Evolutionary conservation across 371 early-diverging fungal species (phyloP).

Genomic region (Mucor piriformis): DNA sequence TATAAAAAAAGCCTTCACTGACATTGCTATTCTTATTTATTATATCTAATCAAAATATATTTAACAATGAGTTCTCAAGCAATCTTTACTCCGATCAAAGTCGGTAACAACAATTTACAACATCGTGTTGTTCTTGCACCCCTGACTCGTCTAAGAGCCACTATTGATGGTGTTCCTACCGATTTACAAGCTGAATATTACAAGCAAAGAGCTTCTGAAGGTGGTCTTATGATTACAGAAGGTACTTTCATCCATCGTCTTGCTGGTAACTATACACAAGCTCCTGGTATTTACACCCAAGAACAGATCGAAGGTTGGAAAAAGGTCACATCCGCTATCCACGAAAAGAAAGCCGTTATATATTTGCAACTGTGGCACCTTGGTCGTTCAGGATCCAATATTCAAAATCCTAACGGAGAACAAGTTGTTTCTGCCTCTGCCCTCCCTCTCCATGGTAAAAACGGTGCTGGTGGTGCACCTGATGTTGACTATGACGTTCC

Average conservation of each 20-base stretch:
- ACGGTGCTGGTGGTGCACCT: too few species aligned
- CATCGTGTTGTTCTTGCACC: not conserved
- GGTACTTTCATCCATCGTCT: conserved; percentile 44
- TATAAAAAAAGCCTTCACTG: too few species aligned
- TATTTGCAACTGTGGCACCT: conserved; percentile 55
- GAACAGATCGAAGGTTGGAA: conserved; percentile 57
- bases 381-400: conserved; percentile 23
- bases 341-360: conserved; percentile 54
- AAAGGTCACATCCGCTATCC: conserved; percentile 51
- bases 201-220: conserved; percentile 54
- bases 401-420: not conserved
- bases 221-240: conserved; percentile 62
- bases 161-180: conserved; percentile 34
- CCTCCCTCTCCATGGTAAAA: not conserved
- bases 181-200: conserved; percentile 56
- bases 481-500: conserved; percentile 9
- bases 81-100: conserved; percentile 24
- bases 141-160: not conserved
- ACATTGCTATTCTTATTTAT: too few species aligned
- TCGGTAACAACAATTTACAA: conserved; percentile 20
- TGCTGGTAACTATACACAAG: conserved; percentile 38
- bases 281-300: conserved; percentile 45
- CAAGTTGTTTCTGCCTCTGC: conserved; percentile 17
- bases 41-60: too few species aligned
- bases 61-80: not conserved